A percentile compares a stretch with the other conserved stretches of the same genome.
Conservation (phyloP, 179 eudicot species). For the Camellia oleifera region DNA sequence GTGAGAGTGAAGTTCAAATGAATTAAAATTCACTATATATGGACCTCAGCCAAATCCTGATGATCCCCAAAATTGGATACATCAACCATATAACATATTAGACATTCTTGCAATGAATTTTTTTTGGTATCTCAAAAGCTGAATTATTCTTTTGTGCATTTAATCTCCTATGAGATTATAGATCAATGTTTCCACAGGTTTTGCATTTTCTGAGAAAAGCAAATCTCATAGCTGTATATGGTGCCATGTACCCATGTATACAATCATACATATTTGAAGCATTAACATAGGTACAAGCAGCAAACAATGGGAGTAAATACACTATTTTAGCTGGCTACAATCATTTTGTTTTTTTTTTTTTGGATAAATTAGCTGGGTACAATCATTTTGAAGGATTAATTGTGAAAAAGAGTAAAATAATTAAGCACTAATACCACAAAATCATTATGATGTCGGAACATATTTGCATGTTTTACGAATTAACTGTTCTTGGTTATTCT, state of each 20-base stretch:
- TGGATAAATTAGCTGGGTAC: neutral
- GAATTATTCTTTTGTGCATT: neutral
- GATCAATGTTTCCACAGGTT: neutral
- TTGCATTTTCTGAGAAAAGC: neutral
- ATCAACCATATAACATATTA: neutral
- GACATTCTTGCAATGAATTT: neutral
- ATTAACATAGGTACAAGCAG: neutral
- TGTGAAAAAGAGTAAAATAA: neutral
- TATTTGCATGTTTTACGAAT: neutral
- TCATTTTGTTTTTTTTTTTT: neutral
- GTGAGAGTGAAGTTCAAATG: neutral
- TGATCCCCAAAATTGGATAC: neutral
- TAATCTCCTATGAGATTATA: neutral
- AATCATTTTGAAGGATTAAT: neutral
- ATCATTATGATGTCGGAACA: neutral
- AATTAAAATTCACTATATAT: neutral
- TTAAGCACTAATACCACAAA: neutral
- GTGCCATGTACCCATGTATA: neutral
- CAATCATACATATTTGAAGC: neutral
- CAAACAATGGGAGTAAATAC: conserved; percentile 6
- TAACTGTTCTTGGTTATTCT: neutral
- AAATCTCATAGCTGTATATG: neutral
- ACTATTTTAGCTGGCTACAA: neutral
- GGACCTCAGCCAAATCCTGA: neutral
- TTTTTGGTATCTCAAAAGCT: neutral